Base-by-base conservation (phyloP, 106 monocot species). In the Dioscorea dumetorum region DNA sequence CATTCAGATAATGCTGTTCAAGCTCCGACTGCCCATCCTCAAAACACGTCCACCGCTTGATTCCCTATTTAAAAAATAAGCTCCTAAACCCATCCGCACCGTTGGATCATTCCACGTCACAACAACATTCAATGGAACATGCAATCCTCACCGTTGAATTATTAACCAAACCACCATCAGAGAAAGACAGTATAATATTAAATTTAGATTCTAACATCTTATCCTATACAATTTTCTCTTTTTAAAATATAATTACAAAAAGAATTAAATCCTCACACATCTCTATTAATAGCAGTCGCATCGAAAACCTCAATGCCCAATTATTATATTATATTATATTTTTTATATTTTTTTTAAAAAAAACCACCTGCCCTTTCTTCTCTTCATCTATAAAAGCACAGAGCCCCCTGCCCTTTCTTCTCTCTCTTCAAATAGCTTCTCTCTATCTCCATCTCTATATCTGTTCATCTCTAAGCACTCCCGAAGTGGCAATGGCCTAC, bases 181-280 rank as follows among this genome's bases (percentile, higher is more conserved):
- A 41, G 10, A 41, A 41, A 41, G 41, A 8, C 41, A 41, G 2
- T 41, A 2, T 19, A 54, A 54, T 18, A 54, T 41, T 41, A 41
- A n/a, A 41, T 41, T 41, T 41, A 41, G 41, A 41, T 41, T 41
- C 41, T 41, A 41, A 41, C 0, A 41, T 41, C 41, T 41, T 41
- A 41, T 41, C 10, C 22, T 21, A 20, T 21, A 12, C 5, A 11
- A 4, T 59, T 22, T 59, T 21, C 1, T 14, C 1, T 8, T 54
- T 19, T 19, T 18, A 0, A 0, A 22, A 59, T 24, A 59, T 20
- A 22, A 11, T 20, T 12, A 22, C 22, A 22, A 19, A 11, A 28
- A 41, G 6, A 41, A 41, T 23, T 22, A 59, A 23, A 59, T 59
- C 59, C 59, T 59, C 59, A 59, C 59, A 59, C 59, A 59, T 59